Conservation (phyloP, 1,284 basidiomycete genomes). For the Trichosporon faecale region DNA sequence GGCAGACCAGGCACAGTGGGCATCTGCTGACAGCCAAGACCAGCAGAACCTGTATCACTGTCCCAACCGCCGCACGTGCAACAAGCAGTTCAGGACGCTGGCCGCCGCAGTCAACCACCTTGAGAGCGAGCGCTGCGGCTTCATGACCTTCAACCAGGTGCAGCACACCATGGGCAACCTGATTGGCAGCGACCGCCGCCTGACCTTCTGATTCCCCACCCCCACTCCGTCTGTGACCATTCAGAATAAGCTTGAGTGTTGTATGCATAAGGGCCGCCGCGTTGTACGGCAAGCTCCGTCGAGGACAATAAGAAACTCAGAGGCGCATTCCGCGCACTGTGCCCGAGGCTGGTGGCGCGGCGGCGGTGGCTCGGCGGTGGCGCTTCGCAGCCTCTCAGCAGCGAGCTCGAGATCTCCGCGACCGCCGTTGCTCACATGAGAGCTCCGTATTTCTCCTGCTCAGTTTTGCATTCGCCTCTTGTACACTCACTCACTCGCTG, state of each 20-base stretch:
- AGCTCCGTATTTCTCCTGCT: not conserved
- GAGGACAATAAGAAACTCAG: not conserved
- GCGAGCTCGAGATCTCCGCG: not conserved
- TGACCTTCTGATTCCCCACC: not conserved
- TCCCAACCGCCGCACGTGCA: conserved; percentile 10
- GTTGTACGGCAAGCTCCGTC: not conserved
- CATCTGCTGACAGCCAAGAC: not conserved
- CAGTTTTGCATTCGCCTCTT: not conserved
- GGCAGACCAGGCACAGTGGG: not conserved
- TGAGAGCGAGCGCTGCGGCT: conserved; percentile 19
- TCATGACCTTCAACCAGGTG: conserved; percentile 12
- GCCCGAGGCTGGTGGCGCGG: too few species aligned
- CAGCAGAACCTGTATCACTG: conserved; percentile 18
- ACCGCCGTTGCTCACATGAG: not conserved
- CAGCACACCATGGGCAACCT: conserved; percentile 7
- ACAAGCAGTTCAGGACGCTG: conserved; percentile 13
- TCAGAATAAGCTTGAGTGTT: not conserved
- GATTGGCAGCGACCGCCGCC: conserved; percentile 10
- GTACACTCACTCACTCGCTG: not conserved
- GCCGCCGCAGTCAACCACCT: conserved; percentile 15
- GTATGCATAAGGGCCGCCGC: not conserved
- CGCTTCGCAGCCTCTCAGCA: not conserved
- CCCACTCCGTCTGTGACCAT: not conserved
- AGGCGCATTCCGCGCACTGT: not conserved
- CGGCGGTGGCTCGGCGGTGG: not conserved